Percentiles rank a stretch among this genome's conserved stretches.
Conservation (phyloP, 2,329 filamentous ascomycete species). For the Lithohypha guttulata region DNA sequence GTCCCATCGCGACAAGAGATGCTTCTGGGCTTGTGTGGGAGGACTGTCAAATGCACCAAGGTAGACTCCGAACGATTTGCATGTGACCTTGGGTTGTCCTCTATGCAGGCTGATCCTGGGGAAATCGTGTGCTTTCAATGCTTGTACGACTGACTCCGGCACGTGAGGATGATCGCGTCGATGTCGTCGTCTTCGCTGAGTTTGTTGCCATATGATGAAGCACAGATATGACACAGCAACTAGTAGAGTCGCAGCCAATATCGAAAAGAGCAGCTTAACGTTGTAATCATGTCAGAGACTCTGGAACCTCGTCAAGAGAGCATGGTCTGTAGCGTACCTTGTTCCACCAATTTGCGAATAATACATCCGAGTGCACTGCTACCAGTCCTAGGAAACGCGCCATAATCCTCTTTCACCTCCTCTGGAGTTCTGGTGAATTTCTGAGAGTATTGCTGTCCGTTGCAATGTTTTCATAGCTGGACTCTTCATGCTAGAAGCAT, state of each 20-base stretch:
- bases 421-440: background rate
- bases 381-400: background rate
- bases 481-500: no score
- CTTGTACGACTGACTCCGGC: background rate
- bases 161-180: background rate
- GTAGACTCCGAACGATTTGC: slow-evolving; percentile 32
- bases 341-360: background rate
- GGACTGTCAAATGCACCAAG: slow-evolving; percentile 30
- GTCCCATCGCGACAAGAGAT: slow-evolving; percentile 34
- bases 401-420: background rate
- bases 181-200: no score
- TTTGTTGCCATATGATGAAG: no score
- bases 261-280: background rate
- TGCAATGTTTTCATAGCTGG: no score
- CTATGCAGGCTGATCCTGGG: background rate
- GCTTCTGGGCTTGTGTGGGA: slow-evolving; percentile 25
- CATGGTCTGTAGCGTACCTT: no score
- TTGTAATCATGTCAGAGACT: background rate
- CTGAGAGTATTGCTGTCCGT: background rate
- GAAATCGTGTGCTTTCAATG: background rate
- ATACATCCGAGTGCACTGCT: background rate
- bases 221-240: no score
- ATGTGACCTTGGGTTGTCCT: slow-evolving; percentile 19
- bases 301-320: background rate
- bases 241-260: no score